Base-by-base conservation (phyloP, 2,329 filamentous ascomycete species). In the Aspergillus novoparasiticus region DNA sequence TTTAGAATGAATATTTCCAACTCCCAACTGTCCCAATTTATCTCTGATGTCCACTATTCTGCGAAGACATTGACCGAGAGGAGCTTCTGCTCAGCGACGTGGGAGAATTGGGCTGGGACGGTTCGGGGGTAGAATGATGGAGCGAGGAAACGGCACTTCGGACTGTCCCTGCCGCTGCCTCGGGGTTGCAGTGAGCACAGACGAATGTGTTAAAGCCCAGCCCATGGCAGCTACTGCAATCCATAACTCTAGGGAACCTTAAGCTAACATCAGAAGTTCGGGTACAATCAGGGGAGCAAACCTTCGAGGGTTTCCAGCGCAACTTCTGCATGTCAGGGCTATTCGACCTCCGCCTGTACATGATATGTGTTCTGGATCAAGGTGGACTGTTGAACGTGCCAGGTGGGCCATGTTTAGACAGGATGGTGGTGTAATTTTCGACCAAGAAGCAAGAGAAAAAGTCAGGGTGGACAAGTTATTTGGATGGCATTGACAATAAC, bases 221-320 rank as follows among this genome's bases (percentile, higher is more conserved):
- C 12, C 75, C 75, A 6, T 68, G 65, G 56, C 75, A 77, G 60
- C 62, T 69, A 28, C 59, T 64, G 54, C 75, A 77, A 21, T 71
- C 63, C 16, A 69, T 39, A 28, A 61, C 69, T 63, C 75, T 76
- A 21, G 4, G 14, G 10, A 23, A n/a, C 1, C 32, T 43, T 30
- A 66, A 21, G 32, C 12, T 51, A 26, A 28, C n/a, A 43, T 28
- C 11, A 43, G 32, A 26, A 21, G 32, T 6, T 19, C 11, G 2
- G 11, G 10, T 11, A 12, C 12, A 16, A 23, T 19, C 16, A 39
- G 30, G 34, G 21, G 16, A 57, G 54, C 58, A 34, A 70, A 78
- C 76, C 76, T 73, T 28, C 76, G 75, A 59, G 75, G 74, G 63
- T 78, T 76, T 0, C 76, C 76, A 21, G 76, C 76, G 54, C 76